A percentile compares a stretch with the other conserved stretches of the same genome.
These are phyloP conservation scores for Fragosphaeria purpurea DNA, from an alignment of 2,329 filamentous ascomycete species.

Conservation along the genomic window DNA sequence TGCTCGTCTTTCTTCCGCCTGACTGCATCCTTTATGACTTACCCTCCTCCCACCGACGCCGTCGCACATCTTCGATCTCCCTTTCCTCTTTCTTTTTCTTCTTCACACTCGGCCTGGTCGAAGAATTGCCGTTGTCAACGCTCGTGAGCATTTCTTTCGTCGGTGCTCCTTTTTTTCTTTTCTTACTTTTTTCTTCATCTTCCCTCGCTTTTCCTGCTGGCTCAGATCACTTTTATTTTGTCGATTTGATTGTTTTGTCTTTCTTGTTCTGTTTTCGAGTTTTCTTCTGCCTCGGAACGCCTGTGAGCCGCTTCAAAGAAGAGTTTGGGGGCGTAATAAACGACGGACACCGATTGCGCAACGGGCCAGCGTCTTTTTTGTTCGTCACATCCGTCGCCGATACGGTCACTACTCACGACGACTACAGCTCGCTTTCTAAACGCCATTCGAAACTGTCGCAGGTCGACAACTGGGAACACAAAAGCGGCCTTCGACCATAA, in stretches of 20 bases:
- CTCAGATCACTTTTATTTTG: constrained; percentile 41
- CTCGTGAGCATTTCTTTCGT: constrained; percentile 26
- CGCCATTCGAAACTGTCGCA: constrained; percentile 31
- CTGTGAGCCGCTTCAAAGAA: too few relatives aligned
- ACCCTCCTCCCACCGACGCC: constrained; percentile 18
- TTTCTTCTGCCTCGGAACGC: too few relatives aligned
- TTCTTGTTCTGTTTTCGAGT: neutral
- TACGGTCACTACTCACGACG: neutral
- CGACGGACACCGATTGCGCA: too few relatives aligned
- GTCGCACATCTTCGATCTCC: constrained; percentile 8
- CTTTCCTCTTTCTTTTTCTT: constrained; percentile 15
- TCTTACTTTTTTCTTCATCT: constrained; percentile 28
- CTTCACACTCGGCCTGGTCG: constrained; percentile 32
- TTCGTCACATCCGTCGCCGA: too few relatives aligned
- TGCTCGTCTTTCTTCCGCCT: neutral
- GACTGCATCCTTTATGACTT: constrained; percentile 29
- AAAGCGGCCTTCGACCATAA: neutral
- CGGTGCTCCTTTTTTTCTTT: constrained; percentile 25
- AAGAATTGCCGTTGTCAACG: constrained; percentile 29
- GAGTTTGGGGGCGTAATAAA: too few relatives aligned
- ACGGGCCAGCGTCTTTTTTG: too few relatives aligned
- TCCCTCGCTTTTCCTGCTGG: constrained; percentile 42
- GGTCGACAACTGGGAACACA: constrained; percentile 38
- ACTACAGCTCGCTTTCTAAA: neutral
- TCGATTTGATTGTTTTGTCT: constrained; percentile 4